Evolutionary conservation across 805 yeast species (phyloP), one percentile per base, ranked within the genome.

Genomic region (Suhomyces sp.): DNA sequence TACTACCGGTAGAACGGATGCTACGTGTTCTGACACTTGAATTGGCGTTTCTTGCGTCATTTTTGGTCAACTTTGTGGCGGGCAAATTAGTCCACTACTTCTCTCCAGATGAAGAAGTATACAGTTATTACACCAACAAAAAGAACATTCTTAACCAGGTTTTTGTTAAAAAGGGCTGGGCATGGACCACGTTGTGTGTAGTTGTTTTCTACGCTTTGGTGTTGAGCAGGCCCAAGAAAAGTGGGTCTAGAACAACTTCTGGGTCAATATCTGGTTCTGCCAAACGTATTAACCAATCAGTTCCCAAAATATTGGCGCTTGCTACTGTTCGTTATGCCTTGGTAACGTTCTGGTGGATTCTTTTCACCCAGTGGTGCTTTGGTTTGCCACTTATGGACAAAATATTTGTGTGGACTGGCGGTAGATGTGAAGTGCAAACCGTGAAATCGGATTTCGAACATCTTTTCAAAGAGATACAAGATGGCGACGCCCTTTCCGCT

Each of bases 161-260:
- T 5, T 86, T 93, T 54, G 96, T 91, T 24, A 93, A 91, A 51
- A 72, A 71, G 17, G 98, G 97, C 2, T 93, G 98, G 98, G 70
- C 77, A 11, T 93, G 97, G 98, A 88, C 95, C 7, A 49, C 72
- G 3, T 14, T 57, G 3, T 54, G 42, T 11, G 40, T 64, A 10
- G 42, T 46, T 1, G 31, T 47, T 7, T 68, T 64, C 39, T 65
- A 58, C 38, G 46, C 35, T 2, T 23, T 51, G 6, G 33, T 52
- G 24, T 23, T 39, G 7, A 29, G 33, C 27, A 16, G 26, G n/a
- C 12, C 33, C 18, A 15, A 10, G 18, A 10, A n/a, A 10, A 13
- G 5, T 19, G 8, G 9, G 36, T n/a, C n/a, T n/a, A n/a, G n/a
- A n/a, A n/a, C n/a, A n/a, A n/a, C n/a, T n/a, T n/a, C n/a, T n/a